A percentile compares a stretch with the other conserved stretches of the same genome.
Conservation (phyloP, 1,139 yeast genomes). For the Geotrichum reessii region DNA sequence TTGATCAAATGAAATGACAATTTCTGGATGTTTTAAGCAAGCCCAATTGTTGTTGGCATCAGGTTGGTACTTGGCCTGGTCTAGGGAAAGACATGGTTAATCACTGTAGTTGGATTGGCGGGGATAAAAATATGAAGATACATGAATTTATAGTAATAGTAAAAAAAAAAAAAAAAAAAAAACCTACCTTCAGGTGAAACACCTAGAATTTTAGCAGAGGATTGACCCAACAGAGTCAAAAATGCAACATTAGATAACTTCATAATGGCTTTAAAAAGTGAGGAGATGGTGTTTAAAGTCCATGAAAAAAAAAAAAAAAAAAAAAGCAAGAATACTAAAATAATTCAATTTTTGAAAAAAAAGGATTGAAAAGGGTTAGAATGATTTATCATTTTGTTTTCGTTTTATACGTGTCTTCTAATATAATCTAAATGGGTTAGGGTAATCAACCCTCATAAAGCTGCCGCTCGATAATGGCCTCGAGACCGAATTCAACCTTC, state of each 20-base stretch:
- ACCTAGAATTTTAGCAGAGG: conserved; percentile 10
- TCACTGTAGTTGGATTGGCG: neutral
- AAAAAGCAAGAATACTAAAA: no score
- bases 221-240: conserved; percentile 6
- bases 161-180: neutral
- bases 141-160: no score
- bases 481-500: conserved; percentile 16
- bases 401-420: neutral
- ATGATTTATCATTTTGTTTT: neutral
- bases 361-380: neutral
- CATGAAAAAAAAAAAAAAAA: neutral
- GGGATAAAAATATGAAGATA: no score
- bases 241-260: conserved; percentile 9
- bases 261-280: neutral
- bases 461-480: conserved; percentile 17
- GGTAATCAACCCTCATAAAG: neutral
- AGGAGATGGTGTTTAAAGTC: neutral
- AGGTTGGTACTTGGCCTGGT: conserved; percentile 51
- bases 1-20: conserved; percentile 52
- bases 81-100: conserved; percentile 13
- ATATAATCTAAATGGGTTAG: neutral
- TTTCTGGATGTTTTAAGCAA: conserved; percentile 62
- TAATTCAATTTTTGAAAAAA: no score
- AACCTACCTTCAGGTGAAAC: conserved; percentile 17
- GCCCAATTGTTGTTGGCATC: conserved; percentile 51